Base-by-base conservation (phyloP, 1,284 basidiomycete species). In the Ustilago cynodontis region DNA sequence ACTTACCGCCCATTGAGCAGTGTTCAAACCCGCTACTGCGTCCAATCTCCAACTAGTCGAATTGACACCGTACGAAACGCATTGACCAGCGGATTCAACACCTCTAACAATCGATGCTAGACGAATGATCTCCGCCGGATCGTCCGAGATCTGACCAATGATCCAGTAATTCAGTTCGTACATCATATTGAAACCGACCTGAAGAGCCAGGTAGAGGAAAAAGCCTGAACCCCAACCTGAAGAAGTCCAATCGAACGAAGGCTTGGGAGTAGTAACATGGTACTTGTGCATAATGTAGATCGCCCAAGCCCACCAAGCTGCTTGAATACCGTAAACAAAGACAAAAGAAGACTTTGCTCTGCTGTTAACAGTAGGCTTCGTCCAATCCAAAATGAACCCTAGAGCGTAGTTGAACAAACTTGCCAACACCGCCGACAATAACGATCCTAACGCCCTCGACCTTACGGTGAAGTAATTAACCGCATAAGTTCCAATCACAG, bases 361-460 rank as follows among this genome's bases (percentile, higher is more conserved):
- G 2, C 50, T 51, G 70, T 86, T 86, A 57, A 86, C 70, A 0
- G 65, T 50, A 18, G 79, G 41, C 28, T 62, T 61, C 20, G 77
- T 78, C 55, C 62, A 78, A 59, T 87, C 87, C 43, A 87, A 79
- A 70, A 82, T 81, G 62, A 80, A 77, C 9, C 87, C 87, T 9
- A 86, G 77, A 3, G 79, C 6, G 33, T 81, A 81, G 79, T 86
- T 86, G 72, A 69, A 68, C 47, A 85, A 9, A 54, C 85, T 78
- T 0, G 81, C 74, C 11, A 81, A 41, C 43, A 86, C 54, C 8
- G 87, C 86, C 9, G 76, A 71, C 29, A 87, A 69, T 39, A 88
- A 72, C 3, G 86, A 86, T 16, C 84, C 85, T n/a, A 87, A 79
- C 0, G 86, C 86, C 13, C 87, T 71, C 24, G 77, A 64, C 13